Evolutionary conservation across 139 green algal species (phyloP).

Genomic region (Picochlorum sp.): DNA sequence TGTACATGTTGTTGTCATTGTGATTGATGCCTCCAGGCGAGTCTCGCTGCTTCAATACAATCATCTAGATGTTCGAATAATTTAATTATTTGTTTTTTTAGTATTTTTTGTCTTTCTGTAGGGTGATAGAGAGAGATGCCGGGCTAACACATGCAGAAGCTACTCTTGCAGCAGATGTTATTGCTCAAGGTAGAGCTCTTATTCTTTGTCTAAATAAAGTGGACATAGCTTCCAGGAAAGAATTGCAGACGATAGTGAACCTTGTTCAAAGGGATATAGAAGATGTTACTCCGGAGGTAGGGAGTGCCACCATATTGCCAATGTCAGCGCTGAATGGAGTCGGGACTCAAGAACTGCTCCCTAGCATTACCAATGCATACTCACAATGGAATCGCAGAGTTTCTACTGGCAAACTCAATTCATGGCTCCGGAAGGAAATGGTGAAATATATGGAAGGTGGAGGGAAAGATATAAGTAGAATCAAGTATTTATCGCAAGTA

Average conservation of each 20-base stretch:
- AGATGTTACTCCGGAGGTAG: slow-evolving; percentile 16
- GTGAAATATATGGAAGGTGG: slow-evolving; percentile 1
- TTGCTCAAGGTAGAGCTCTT: slow-evolving; percentile 54
- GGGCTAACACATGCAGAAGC: slow-evolving; percentile 50
- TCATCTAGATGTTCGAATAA: not conserved
- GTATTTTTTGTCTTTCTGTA: too few species aligned
- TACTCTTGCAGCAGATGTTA: slow-evolving; percentile 33
- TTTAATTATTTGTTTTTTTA: not conserved
- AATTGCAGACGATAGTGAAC: slow-evolving; percentile 3
- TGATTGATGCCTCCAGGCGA: slow-evolving; percentile 54
- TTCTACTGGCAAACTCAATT: slow-evolving; percentile 41
- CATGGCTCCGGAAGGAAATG: slow-evolving; percentile 36
- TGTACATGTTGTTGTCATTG: slow-evolving; percentile 73
- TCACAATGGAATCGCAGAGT: slow-evolving; percentile 50
- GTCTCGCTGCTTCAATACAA: not conserved
- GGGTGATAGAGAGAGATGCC: slow-evolving; percentile 8
- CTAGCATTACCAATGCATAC: slow-evolving; percentile 31
- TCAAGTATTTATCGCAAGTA: slow-evolving; percentile 59
- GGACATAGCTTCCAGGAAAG: slow-evolving; percentile 34
- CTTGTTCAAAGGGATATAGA: slow-evolving; percentile 12
- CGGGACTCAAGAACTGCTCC: slow-evolving; percentile 40
- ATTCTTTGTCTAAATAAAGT: slow-evolving; percentile 72
- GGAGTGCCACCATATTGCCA: slow-evolving; percentile 31
- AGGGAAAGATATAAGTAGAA: slow-evolving; percentile 23
- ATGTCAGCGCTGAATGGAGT: slow-evolving; percentile 45